Evolutionary conservation across 1,284 basidiomycete species (phyloP), one percentile per base, ranked within the genome.

Genomic region (Boletus mariae): DNA sequence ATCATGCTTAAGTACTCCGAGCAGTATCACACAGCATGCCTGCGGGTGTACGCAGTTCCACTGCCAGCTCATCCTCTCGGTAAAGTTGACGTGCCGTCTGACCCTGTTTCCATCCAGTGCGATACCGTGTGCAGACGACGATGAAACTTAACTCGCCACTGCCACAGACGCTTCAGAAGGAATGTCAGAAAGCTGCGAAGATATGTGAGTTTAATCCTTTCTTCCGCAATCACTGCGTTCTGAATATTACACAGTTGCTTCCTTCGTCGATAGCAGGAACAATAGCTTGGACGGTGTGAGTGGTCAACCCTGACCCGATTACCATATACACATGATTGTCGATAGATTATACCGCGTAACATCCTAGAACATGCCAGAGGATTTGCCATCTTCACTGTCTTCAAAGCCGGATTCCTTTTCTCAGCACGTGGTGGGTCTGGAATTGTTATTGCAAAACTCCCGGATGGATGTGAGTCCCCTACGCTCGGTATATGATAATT

Each of bases 381-480:
- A 10, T 92, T 93, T 62, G 90, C 90, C 40, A 89, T 94, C 54
- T 91, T 90, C 66, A 87, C 84, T 7, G 78, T 91, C 51, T 79
- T 89, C 72, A 91, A 91, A 67, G 88, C 86, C 29, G 87, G 88
- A 1, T 88, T 90, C 62, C 67, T 90, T 12, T 84, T 90, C 69
- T 87, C 87, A 42, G 87, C 87, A 4, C 73, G 87, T 58, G 97
- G 88, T 20, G 96, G 96, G 5, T 88, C 86, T 29, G 96, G 96
- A 1, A 74, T 99, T 11, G 97, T 98, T 26, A 94, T 99, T 45
- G 94, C 94, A 4, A 85, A 79, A 57, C 75, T 94, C 15, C 78
- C 85, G 3, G 83, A 97, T 71, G 96, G 94, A 59, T 75, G 91
- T 92, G 66, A 75, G 90, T 78, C 26, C 25, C 42, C 20, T 52